Conservation (phyloP, 2,329 filamentous ascomycete species). For the Alternaria sp. region DNA sequence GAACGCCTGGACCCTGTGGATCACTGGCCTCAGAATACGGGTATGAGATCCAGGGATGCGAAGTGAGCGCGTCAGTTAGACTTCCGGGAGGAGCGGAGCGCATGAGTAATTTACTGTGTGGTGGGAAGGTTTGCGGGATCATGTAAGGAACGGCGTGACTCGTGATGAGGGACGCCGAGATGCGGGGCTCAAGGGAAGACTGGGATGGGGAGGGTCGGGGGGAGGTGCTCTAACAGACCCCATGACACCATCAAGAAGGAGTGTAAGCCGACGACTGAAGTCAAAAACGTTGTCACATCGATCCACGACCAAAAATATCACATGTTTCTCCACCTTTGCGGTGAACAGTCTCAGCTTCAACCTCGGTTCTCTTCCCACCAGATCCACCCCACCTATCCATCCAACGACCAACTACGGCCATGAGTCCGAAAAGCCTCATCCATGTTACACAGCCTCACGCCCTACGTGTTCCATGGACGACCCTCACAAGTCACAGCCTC, state of each 20-base stretch:
- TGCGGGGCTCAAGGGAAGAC: background rate
- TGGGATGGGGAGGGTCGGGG: background rate
- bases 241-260: background rate
- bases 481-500: background rate
- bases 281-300: background rate
- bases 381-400: background rate
- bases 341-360: background rate
- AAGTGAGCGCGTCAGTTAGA: background rate
- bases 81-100: background rate
- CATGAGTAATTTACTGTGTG: background rate
- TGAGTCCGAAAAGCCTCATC: background rate
- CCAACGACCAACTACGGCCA: background rate
- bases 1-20: background rate
- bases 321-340: background rate
- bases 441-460: background rate
- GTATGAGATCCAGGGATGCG: background rate
- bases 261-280: background rate
- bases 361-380: background rate
- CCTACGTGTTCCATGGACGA: background rate
- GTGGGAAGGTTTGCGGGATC: too few species aligned
- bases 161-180: background rate
- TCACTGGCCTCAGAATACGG: conserved; percentile 3
- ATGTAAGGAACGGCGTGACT: background rate
- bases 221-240: background rate
- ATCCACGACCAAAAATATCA: background rate